phyloP scores from a whole-genome alignment of 2,329 filamentous ascomycete species.

The Septoria petroselini region DNA sequence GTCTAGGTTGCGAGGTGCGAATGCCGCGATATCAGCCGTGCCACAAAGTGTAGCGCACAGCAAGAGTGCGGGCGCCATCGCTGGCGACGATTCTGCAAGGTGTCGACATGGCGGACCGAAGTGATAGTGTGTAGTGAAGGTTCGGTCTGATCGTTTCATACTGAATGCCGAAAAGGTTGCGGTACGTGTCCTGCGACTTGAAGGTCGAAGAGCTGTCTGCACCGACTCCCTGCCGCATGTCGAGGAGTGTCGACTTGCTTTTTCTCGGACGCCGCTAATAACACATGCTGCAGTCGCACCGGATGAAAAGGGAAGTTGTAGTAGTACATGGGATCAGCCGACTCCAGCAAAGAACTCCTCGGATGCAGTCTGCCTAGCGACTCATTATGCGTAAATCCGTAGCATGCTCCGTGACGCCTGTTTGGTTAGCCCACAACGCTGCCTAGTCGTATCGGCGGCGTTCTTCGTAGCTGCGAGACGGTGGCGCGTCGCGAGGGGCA shows the following conservation, averaged over 20 bases:
- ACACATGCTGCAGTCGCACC: conserved; percentile 38
- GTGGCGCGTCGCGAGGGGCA: conserved; percentile 30
- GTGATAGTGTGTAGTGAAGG: conserved; percentile 25
- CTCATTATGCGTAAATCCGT: conserved; percentile 22
- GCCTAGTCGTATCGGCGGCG: conserved; percentile 38
- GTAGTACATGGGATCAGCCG: conserved; percentile 31
- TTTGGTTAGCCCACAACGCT: conserved; percentile 28
- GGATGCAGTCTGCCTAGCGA: conserved; percentile 28
- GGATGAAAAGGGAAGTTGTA: conserved; percentile 31
- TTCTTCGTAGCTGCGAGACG: conserved; percentile 36
- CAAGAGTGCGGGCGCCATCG: too few species aligned
- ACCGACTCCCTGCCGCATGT: conserved; percentile 21
- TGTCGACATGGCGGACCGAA: conserved; percentile 27
- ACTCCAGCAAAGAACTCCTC: conserved; percentile 30
- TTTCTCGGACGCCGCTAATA: conserved; percentile 32
- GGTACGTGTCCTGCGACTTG: conserved; percentile 19
- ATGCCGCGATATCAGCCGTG: conserved; percentile 11
- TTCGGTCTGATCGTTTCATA: conserved; percentile 33
- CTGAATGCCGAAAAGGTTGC: conserved; percentile 29
- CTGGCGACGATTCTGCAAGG: conserved; percentile 5
- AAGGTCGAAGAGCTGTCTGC: conserved; percentile 23
- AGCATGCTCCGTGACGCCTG: conserved; percentile 25
- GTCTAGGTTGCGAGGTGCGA: conserved; percentile 15
- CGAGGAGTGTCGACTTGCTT: conserved; percentile 22
- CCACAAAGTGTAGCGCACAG: conserved; percentile 8